Base-by-base conservation (phyloP, 2,329 filamentous ascomycete species). In the Niveomyces coronatus region DNA sequence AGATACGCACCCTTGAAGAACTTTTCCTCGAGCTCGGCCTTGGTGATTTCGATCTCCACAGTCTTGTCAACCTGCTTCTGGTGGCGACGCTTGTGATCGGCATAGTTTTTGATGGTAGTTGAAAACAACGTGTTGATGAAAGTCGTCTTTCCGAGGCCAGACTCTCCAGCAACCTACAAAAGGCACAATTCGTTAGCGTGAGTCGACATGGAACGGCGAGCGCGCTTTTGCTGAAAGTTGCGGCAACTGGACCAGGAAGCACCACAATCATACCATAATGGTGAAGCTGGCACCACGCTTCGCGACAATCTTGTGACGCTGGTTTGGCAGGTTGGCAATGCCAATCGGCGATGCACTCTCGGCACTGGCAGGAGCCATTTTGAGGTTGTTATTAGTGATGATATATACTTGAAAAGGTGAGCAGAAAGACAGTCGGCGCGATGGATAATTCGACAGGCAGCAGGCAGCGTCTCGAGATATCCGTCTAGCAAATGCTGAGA, bases 41-140 rank as follows among this genome's bases (percentile, higher is more conserved):
- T 98, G 64, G 91, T 98, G 61, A 98, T 98, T 67, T 98, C 91
- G 53, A 98, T 98, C 72, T 98, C 93, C 49, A 98, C 91, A 9
- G 91, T 98, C 78, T 96, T 96, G 72, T 98, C 91, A 52, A 96
- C 79, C 73, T 98, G 91, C 79, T 98, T 98, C 69, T 91, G 85
- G 67, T 98, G 91, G 60, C 91, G 85, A 67, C 87, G 85, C 76
- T 94, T 94, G 78, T 98, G 89, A 67, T 98, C 91, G 76, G 91
- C 91, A 65, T 98, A 98, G 77, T 96, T 98, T 77, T 98, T 98
- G 78, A 98, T 98, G 55, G 91, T 98, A 50, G 93, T 98, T 47
- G 91, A 98, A 76, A 98, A 98, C 45, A 98, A 81, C 44, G 91
- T 98, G 80, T 98, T 98, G 79, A 98, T 96, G 70, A 98, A 98